Evolutionary conservation across 1,284 basidiomycete species (phyloP).

Genomic region (Bondarzewia mesenterica): DNA sequence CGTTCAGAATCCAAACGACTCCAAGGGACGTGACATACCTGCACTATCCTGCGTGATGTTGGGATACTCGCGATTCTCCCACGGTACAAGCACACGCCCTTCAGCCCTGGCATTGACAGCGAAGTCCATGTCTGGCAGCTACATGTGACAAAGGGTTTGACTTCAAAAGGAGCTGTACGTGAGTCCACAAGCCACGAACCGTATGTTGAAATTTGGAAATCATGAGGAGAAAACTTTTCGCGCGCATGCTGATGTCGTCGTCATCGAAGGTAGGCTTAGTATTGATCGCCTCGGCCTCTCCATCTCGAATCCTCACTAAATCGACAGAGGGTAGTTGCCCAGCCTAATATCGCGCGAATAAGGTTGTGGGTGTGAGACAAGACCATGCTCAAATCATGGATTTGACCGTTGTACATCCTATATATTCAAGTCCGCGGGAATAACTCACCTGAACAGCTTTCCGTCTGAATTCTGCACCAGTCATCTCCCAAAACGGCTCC

Average conservation of each 20-base stretch:
- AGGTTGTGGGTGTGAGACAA: too few species aligned
- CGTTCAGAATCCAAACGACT: slow-evolving; percentile 4
- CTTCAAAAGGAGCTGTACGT: neutral
- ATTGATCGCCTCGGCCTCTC: slow-evolving; percentile 54
- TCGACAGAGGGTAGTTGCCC: slow-evolving; percentile 79
- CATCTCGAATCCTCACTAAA: slow-evolving; percentile 66
- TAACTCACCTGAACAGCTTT: slow-evolving; percentile 59
- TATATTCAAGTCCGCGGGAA: slow-evolving; percentile 1
- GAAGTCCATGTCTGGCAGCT: slow-evolving; percentile 88
- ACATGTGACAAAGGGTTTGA: slow-evolving; percentile 13
- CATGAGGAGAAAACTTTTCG: slow-evolving; percentile 70
- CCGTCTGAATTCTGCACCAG: slow-evolving; percentile 63
- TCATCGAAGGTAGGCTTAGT: slow-evolving; percentile 54
- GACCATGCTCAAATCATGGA: too few species aligned
- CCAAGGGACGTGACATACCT: slow-evolving; percentile 24
- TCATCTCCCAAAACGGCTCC: slow-evolving; percentile 71
- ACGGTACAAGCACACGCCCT: slow-evolving; percentile 83
- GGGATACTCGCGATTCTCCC: slow-evolving; percentile 67
- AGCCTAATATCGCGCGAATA: slow-evolving; percentile 41
- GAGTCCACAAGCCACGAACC: slow-evolving; percentile 29
- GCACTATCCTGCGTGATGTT: slow-evolving; percentile 61
- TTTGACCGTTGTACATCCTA: neutral
- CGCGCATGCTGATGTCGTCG: slow-evolving; percentile 68
- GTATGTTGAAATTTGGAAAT: slow-evolving; percentile 61
- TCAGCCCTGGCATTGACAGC: slow-evolving; percentile 89